Percentiles rank a stretch among this genome's conserved stretches.
These are phyloP conservation scores for Lunasporangiospora selenospora DNA, from an alignment of 192 early-diverging fungal genomes.

Conservation along the genomic window DNA sequence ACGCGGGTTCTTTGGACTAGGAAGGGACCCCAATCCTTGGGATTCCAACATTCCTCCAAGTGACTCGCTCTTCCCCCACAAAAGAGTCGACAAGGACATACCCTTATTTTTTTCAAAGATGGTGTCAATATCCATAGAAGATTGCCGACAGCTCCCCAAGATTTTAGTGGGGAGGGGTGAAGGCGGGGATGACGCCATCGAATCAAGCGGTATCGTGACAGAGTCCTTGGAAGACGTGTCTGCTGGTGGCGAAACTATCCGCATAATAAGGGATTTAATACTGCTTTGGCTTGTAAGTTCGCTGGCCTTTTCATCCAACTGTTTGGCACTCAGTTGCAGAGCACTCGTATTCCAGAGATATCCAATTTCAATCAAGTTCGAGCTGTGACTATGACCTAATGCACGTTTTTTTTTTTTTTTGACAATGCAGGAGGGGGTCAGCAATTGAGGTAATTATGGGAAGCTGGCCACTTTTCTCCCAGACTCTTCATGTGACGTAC, in stretches of 20 bases:
- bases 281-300: conserved; percentile 10
- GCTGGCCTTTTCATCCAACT: background rate
- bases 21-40: conserved; percentile 14
- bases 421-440: too few species aligned
- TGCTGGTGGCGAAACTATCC: too few species aligned
- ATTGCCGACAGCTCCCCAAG: too few species aligned
- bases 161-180: too few species aligned
- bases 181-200: too few species aligned
- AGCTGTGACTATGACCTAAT: conserved; percentile 26
- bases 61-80: conserved; percentile 21
- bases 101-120: too few species aligned
- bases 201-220: too few species aligned
- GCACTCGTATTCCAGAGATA: conserved; percentile 19
- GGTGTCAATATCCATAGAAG: too few species aligned
- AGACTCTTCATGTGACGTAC: too few species aligned
- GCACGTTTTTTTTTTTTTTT: background rate
- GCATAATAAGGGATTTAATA: conserved; percentile 17
- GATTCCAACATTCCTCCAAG: conserved; percentile 34
- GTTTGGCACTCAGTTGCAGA: conserved; percentile 10
- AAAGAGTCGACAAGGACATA: conserved; percentile 2
- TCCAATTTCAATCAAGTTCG: conserved; percentile 40
- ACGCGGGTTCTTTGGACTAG: conserved; percentile 7
- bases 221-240: too few species aligned
- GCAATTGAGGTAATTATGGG: too few species aligned
- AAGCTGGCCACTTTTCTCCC: too few species aligned